These are phyloP conservation scores for Saccharomycopsis sp. DNA, from an alignment of 805 yeast genomes.

Conservation along the genomic window DNA sequence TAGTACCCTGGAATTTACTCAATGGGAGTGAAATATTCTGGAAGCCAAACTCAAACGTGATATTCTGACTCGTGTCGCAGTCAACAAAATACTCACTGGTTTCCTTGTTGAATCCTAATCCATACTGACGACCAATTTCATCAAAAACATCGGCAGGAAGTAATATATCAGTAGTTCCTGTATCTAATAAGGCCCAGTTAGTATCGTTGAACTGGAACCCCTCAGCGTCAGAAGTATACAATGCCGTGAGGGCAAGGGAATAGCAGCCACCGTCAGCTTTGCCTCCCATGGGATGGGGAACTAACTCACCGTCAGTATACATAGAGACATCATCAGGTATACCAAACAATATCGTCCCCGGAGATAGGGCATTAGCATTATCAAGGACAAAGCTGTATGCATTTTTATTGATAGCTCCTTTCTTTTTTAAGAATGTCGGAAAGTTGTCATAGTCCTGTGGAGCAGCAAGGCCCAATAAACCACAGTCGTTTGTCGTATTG, in stretches of 20 bases:
- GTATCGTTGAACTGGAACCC: constrained; percentile 7
- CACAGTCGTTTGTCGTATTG: constrained; percentile 1
- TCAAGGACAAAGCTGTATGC: constrained; percentile 8
- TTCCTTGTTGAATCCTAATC: neutral
- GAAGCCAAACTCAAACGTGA: constrained; percentile 5
- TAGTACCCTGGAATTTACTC: neutral
- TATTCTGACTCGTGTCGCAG: neutral
- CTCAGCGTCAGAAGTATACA: neutral
- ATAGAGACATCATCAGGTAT: constrained; percentile 3
- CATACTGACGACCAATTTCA: constrained; percentile 3
- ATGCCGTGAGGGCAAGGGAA: neutral
- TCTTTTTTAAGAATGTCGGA: constrained; percentile 1
- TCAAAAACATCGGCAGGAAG: constrained; percentile 9
- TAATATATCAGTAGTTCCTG: constrained; percentile 6
- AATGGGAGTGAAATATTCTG: constrained; percentile 13
- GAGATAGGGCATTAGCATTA: constrained; percentile 1
- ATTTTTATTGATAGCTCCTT: constrained; percentile 2
- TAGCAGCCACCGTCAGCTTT: neutral
- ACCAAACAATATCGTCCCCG: constrained; percentile 11
- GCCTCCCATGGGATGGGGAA: neutral
- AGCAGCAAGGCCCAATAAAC: constrained; percentile 8
- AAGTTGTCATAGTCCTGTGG: constrained; percentile 9
- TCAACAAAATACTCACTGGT: constrained; percentile 1
- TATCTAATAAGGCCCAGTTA: constrained; percentile 21
- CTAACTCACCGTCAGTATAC: neutral